Conservation (phyloP, 805 yeast species). For the Maudiozyma turicensis region DNA sequence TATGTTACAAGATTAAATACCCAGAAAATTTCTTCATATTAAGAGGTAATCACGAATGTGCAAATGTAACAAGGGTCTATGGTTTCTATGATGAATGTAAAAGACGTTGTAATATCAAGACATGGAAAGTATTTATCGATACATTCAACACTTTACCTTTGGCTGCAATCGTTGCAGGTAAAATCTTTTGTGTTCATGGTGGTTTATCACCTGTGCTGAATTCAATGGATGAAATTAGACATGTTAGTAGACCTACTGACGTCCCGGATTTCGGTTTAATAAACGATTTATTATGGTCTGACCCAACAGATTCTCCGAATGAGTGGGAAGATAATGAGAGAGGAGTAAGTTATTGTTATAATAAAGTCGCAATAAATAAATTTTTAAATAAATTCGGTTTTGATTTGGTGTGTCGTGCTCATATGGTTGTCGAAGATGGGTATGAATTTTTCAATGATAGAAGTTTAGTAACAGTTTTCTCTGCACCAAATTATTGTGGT, state of each 20-base stretch:
- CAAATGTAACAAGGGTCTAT: conserved; percentile 90
- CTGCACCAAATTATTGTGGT: conserved; percentile 63
- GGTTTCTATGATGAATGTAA: conserved; percentile 98
- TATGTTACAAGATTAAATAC: conserved; percentile 91
- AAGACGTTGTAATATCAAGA: conserved; percentile 80
- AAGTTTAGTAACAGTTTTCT: conserved; percentile 66
- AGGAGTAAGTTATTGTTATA: conserved; percentile 74
- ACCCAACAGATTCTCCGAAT: conserved; percentile 49
- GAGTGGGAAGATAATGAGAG: conserved; percentile 79
- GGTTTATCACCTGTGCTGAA: conserved; percentile 67
- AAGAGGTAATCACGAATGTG: conserved; percentile 96
- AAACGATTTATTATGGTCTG: conserved; percentile 77
- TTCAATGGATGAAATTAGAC: conserved; percentile 57
- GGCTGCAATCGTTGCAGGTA: conserved; percentile 91
- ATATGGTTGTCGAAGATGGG: conserved; percentile 86
- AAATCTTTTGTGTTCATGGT: conserved; percentile 85
- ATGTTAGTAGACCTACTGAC: conserved; percentile 71
- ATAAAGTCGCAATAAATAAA: conserved; percentile 60
- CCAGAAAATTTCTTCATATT: conserved; percentile 91
- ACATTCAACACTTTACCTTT: conserved; percentile 92
- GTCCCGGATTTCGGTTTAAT: conserved; percentile 71
- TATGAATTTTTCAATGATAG: conserved; percentile 72
- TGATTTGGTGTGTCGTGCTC: conserved; percentile 74
- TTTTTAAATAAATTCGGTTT: conserved; percentile 58
- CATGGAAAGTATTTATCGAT: conserved; percentile 90